phyloP scores from a whole-genome alignment of 768 basidiomycete species.

The Phylloporus arenicola region DNA sequence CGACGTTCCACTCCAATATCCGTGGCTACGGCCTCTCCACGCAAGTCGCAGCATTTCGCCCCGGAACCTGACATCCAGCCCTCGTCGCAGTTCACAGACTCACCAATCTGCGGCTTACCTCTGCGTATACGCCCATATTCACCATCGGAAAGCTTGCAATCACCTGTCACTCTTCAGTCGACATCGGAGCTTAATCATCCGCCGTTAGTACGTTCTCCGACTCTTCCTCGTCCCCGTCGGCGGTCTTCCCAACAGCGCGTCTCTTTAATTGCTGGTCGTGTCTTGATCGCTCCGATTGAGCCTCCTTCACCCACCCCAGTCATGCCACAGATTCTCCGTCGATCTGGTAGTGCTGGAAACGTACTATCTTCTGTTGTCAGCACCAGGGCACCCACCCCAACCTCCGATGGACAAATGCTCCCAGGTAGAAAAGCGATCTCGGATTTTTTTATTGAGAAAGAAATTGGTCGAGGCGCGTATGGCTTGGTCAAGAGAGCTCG shows the following conservation, averaged over 20 bases:
- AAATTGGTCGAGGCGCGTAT: constrained; percentile 92
- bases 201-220: constrained; percentile 43
- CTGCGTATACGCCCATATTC: constrained; percentile 34
- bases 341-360: constrained; percentile 59
- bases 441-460: constrained; percentile 79
- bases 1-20: constrained; percentile 14
- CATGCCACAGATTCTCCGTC: constrained; percentile 57
- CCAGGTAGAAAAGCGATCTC: constrained; percentile 69
- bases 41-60: constrained; percentile 22
- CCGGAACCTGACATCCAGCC: constrained; percentile 26
- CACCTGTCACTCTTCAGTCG: constrained; percentile 18
- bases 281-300: constrained; percentile 72
- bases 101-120: constrained; percentile 26
- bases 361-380: constrained; percentile 55
- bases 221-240: constrained; percentile 60
- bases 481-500: constrained; percentile 89
- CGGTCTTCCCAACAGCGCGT: constrained; percentile 83
- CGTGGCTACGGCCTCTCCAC: constrained; percentile 16
- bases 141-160: constrained; percentile 16
- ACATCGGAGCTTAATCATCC: constrained; percentile 22
- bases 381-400: constrained; percentile 61
- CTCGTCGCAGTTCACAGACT: constrained; percentile 27
- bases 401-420: constrained; percentile 25
- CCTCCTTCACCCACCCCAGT: constrained; percentile 61
- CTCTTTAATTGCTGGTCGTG: constrained; percentile 76